Evolutionary conservation across 2,329 filamentous ascomycete genomes (phyloP).

Genomic region (Fonsecaea erecta): DNA sequence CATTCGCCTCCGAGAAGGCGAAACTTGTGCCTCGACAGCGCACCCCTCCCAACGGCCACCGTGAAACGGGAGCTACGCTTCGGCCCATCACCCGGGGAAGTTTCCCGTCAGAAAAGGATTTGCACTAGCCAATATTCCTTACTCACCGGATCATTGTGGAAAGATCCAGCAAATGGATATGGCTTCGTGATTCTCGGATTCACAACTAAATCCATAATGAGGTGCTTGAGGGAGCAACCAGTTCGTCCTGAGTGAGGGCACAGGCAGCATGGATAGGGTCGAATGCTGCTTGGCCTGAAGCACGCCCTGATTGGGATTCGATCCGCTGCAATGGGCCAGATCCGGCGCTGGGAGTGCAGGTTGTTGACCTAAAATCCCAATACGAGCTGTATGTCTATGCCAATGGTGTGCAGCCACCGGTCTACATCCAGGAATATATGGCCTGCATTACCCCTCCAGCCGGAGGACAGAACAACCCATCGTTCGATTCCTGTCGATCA

Average conservation of each 20-base stretch:
- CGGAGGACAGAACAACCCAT: neutral
- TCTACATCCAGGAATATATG: neutral
- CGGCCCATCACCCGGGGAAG: constrained; percentile 10
- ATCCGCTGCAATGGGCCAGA: neutral
- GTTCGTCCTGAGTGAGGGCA: neutral
- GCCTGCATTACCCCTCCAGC: neutral
- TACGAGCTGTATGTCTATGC: neutral
- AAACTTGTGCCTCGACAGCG: neutral
- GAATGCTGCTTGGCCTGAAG: neutral
- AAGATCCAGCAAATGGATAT: neutral
- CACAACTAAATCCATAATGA: neutral
- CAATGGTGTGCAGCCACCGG: neutral
- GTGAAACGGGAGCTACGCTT: constrained; percentile 22
- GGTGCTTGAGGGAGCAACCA: neutral
- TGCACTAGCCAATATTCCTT: neutral
- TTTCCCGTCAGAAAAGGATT: neutral
- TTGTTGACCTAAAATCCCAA: neutral
- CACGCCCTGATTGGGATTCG: neutral
- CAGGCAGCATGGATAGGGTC: neutral
- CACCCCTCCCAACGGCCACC: neutral
- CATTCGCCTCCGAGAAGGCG: constrained; percentile 8
- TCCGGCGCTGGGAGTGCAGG: neutral
- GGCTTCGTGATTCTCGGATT: neutral
- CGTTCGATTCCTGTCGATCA: neutral
- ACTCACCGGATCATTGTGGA: neutral